Percentiles rank a stretch among this genome's conserved stretches.
phyloP scores from a whole-genome alignment of 805 yeast species.

The Saccharomycopsis capsularis region DNA sequence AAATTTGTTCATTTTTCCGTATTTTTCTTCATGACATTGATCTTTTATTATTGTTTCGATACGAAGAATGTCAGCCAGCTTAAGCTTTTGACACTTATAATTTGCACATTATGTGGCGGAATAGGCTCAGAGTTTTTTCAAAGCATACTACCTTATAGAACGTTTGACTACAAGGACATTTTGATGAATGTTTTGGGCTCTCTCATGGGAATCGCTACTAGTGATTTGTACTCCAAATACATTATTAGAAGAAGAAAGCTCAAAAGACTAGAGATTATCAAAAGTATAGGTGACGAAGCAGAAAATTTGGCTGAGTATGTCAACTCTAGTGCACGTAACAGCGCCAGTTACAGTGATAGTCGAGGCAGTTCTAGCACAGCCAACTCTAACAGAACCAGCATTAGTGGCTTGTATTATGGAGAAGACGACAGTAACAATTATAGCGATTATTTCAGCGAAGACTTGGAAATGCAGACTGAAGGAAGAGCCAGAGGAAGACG shows the following conservation, averaged over 20 bases:
- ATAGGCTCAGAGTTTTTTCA: constrained; percentile 22
- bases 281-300: constrained; percentile 20
- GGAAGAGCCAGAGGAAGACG: constrained; percentile 5
- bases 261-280: constrained; percentile 16
- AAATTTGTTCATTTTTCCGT: constrained; percentile 20
- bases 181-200: constrained; percentile 19
- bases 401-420: constrained; percentile 4
- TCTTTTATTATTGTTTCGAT: constrained; percentile 19
- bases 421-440: constrained; percentile 1
- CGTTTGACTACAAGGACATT: constrained; percentile 20
- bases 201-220: constrained; percentile 5
- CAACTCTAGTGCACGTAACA: constrained; percentile 6
- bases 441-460: constrained; percentile 13
- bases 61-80: constrained; percentile 13
- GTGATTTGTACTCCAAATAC: constrained; percentile 15
- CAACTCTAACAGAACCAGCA: constrained; percentile 6
- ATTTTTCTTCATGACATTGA: constrained; percentile 16
- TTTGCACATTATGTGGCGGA: constrained; percentile 16
- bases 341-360: constrained; percentile 6
- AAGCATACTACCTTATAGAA: constrained; percentile 16
- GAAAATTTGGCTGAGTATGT: constrained; percentile 16
- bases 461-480: constrained; percentile 8
- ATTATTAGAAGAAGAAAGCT: constrained; percentile 10
- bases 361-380: neutral
- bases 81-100: constrained; percentile 11